Base-by-base conservation (phyloP, 768 basidiomycete species). In the Hygrocybe punicea region DNA sequence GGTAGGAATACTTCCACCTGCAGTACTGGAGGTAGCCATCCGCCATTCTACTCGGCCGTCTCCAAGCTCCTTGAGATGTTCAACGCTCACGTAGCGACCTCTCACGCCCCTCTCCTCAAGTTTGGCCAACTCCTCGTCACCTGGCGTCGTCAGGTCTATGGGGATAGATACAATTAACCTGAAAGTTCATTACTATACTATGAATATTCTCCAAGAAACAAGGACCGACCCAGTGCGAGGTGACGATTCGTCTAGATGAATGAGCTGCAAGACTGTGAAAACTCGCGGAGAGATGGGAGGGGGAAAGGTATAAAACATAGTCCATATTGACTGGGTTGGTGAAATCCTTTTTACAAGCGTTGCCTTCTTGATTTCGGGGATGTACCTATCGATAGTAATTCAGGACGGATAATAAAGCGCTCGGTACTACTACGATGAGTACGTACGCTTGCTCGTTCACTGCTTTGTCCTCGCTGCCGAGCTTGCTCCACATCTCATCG, bases 21-120 rank as follows among this genome's bases (percentile, higher is more conserved):
- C 82, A 2, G 81, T 82, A 62, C 85, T 86, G 23, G 86, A 84
- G 2, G 87, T 88, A 2, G 88, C 89, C 89, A 91, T 89, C 39
- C 82, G 76, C 89, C 89, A 91, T 69, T 90, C 87, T 11, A 83
- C 81, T 48, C 70, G 80, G 50, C 85, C 89, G 58, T 81, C 73
- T 17, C 80, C 81, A 39, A 85, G 78, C 67, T 87, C 86, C 42
- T 73, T 69, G 52, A 92, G 63, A 29, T 80, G 78, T 69, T 91
- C 90, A 3, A 87, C 84, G 61, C 84, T 82, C 37, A 81, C 83
- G 65, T 91, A 91, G 62, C 81, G 82, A 1, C 85, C 89, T 59
- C 78, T 82, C 2, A 81, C 81, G 6, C 81, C 86, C 53, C 81
- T 82, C 62, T 83, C 81, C 64, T 91, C 87, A 14, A 84, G 68